These are phyloP conservation scores for Camelina sativa DNA, from an alignment of 345 rosid species.

Conservation along the genomic window DNA sequence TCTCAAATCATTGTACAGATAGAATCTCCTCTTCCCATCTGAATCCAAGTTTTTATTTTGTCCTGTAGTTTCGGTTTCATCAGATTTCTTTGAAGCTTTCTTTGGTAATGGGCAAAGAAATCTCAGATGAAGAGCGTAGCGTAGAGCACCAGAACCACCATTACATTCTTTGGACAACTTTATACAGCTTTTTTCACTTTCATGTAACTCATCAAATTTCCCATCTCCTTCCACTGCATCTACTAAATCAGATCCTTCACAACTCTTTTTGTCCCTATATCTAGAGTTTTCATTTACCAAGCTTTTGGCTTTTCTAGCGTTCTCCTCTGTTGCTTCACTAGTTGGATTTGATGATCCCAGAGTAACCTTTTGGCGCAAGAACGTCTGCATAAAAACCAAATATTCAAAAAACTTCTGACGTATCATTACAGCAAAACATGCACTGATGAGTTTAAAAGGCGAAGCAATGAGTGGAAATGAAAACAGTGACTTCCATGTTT, in stretches of 20 bases:
- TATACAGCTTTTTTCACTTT: conserved; percentile 44
- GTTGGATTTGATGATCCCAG: conserved; percentile 63
- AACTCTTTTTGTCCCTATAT: conserved; percentile 37
- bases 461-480: conserved; percentile 16
- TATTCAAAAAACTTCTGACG: conserved; percentile 11
- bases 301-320: conserved; percentile 43
- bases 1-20: conserved; percentile 82
- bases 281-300: conserved; percentile 17
- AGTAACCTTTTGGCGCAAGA: conserved; percentile 86
- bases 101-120: conserved; percentile 72
- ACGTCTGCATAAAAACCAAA: conserved; percentile 58
- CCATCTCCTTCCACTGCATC: conserved; percentile 40
- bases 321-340: conserved; percentile 48
- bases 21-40: conserved; percentile 72
- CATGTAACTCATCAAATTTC: conserved; percentile 41
- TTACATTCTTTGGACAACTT: conserved; percentile 58
- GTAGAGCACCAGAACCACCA: conserved; percentile 67
- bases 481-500: neutral
- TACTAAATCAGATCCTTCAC: conserved; percentile 43
- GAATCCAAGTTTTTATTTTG: conserved; percentile 46
- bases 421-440: neutral
- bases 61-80: conserved; percentile 45
- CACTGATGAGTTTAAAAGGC: neutral
- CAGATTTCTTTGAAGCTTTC: conserved; percentile 61
- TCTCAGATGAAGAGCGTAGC: conserved; percentile 92